These are phyloP conservation scores for Trichoderma oligosporum DNA, from an alignment of 2,329 filamentous ascomycete species.

Conservation along the genomic window DNA sequence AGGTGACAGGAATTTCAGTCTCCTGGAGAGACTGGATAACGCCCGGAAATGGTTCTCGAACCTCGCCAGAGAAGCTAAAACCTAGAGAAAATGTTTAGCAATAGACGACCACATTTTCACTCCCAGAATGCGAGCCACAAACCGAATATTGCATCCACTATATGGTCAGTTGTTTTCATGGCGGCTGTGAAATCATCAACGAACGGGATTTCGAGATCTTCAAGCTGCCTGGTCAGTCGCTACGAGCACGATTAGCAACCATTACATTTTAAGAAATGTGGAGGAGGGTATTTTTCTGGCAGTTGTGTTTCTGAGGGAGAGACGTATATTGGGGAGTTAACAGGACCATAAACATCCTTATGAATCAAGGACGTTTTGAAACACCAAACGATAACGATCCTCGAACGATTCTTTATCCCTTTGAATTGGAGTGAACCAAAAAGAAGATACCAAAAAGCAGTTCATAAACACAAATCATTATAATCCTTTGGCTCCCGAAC, in stretches of 20 bases:
- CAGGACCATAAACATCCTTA: neutral
- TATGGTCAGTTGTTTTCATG: conserved; percentile 66
- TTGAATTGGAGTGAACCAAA: neutral
- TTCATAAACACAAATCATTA: conserved; percentile 21
- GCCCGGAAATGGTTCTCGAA: conserved; percentile 84
- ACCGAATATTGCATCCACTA: conserved; percentile 94
- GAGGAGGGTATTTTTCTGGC: neutral
- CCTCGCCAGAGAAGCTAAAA: conserved; percentile 88
- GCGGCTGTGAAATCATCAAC: conserved; percentile 71
- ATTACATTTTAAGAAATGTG: neutral
- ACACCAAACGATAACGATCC: neutral
- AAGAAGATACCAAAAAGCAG: conserved; percentile 21
- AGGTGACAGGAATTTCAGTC: conserved; percentile 71
- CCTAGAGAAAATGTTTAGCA: conserved; percentile 44
- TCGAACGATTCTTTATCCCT: neutral
- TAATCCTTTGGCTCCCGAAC: neutral
- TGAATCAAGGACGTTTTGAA: neutral
- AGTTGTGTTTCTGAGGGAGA: neutral
- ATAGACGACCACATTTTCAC: neutral
- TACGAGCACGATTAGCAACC: conserved; percentile 40
- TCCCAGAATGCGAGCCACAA: conserved; percentile 26
- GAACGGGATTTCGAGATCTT: conserved; percentile 79
- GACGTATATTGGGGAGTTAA: neutral
- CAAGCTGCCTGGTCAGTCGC: conserved; percentile 80
- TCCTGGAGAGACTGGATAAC: conserved; percentile 75